Evolutionary conservation across 2,329 filamentous ascomycete genomes (phyloP).

Genomic region (Aotearoamyces nothofagi): DNA sequence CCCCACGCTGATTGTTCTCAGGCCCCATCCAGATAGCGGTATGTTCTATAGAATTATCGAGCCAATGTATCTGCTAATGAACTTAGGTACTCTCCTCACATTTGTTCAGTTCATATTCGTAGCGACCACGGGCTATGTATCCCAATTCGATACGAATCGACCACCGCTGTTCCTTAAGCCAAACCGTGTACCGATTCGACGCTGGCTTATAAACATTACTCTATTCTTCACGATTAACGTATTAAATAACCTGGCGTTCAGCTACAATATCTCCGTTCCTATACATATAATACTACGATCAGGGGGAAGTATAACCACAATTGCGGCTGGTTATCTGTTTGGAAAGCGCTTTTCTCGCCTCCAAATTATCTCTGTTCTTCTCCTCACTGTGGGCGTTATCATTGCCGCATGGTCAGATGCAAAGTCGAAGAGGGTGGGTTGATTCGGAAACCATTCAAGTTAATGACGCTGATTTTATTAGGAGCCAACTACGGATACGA

Average conservation of each 20-base stretch:
- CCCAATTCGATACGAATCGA: conserved; percentile 53
- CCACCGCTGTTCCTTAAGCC: conserved; percentile 59
- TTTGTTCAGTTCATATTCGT: conserved; percentile 85
- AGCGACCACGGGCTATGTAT: conserved; percentile 60
- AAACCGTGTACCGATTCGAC: conserved; percentile 66
- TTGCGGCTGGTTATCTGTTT: conserved; percentile 74
- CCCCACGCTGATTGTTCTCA: conserved; percentile 21
- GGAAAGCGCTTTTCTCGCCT: conserved; percentile 72
- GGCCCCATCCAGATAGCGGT: conserved; percentile 75
- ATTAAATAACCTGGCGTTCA: conserved; percentile 94
- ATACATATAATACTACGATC: conserved; percentile 94
- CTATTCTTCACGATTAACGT: conserved; percentile 92
- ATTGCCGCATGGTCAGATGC: conserved; percentile 84
- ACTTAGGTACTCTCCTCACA: conserved; percentile 62
- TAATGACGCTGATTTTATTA: conserved; percentile 1
- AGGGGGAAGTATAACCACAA: conserved; percentile 90
- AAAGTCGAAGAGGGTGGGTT: conserved; percentile 61
- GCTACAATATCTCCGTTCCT: conserved; percentile 89
- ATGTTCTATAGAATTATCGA: too few species aligned
- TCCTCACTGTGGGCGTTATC: conserved; percentile 77
- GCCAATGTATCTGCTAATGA: not conserved
- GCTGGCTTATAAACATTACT: conserved; percentile 78
- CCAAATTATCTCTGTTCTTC: conserved; percentile 66
- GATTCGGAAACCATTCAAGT: too few species aligned
- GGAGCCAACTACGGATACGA: conserved; percentile 5